Evolutionary conservation across 176 grass and related monocot genomes (phyloP).

Genomic region (Oryza coarctata): DNA sequence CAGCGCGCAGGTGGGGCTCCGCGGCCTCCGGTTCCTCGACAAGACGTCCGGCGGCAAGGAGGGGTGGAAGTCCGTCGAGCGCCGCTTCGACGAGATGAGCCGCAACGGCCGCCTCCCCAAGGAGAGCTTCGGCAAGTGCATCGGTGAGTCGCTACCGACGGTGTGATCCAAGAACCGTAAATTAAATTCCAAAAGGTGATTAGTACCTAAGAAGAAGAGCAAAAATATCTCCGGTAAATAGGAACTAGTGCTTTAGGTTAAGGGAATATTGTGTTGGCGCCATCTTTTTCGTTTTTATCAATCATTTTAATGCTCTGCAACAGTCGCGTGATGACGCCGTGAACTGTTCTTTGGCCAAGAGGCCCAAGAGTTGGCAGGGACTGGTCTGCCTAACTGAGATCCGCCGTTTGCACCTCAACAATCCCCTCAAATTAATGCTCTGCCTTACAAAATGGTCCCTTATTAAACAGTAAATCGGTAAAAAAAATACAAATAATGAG

Average conservation of each 20-base stretch:
- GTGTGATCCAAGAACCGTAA: neutral
- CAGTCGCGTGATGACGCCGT: neutral
- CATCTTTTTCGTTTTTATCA: slow-evolving; percentile 9
- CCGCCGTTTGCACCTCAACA: slow-evolving; percentile 3
- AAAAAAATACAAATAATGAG: neutral
- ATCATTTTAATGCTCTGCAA: neutral
- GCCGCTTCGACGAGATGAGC: slow-evolving; percentile 71
- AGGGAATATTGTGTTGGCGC: neutral
- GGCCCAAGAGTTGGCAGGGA: slow-evolving; percentile 19
- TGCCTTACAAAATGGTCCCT: neutral
- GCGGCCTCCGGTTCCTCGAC: slow-evolving; percentile 73
- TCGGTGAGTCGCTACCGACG: slow-evolving; percentile 49
- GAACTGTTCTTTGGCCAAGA: slow-evolving; percentile 10
- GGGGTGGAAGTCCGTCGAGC: slow-evolving; percentile 79
- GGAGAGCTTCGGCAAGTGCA: slow-evolving; percentile 94
- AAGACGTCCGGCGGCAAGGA: slow-evolving; percentile 75
- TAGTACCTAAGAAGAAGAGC: neutral
- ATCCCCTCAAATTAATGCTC: neutral
- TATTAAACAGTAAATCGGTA: neutral
- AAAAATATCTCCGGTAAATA: neutral
- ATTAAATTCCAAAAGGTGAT: neutral
- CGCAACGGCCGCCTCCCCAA: slow-evolving; percentile 56
- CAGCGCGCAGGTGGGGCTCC: slow-evolving; percentile 61
- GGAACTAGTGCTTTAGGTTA: neutral
- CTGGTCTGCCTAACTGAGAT: slow-evolving; percentile 24